Evolutionary conservation across 2,329 filamentous ascomycete genomes (phyloP).

Genomic region (Penicillium sp.): DNA sequence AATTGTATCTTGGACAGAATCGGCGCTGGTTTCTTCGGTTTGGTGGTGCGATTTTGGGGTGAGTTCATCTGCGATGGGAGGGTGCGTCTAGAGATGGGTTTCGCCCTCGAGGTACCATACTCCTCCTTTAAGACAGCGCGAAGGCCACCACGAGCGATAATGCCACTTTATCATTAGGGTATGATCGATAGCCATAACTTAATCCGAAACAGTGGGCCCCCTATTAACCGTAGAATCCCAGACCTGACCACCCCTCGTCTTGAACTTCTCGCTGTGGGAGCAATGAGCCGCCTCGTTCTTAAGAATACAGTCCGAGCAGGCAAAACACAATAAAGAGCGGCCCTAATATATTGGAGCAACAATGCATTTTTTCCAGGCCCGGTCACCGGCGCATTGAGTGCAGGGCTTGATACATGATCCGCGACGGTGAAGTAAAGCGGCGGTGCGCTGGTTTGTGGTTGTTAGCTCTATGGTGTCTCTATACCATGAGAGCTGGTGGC

Average conservation of each 20-base stretch:
- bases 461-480: no score
- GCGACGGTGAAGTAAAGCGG: not conserved
- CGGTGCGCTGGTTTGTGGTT: not conserved
- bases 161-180: not conserved
- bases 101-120: not conserved
- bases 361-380: not conserved
- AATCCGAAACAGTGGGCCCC: no score
- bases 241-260: not conserved
- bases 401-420: not conserved
- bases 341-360: slow-evolving; percentile 2
- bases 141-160: not conserved
- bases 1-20: no score
- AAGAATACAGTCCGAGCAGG: not conserved
- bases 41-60: not conserved
- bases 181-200: not conserved
- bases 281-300: not conserved
- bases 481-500: no score
- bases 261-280: not conserved
- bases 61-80: not conserved
- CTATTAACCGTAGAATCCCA: not conserved
- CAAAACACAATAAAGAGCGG: not conserved
- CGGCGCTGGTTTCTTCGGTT: not conserved
- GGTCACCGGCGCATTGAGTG: not conserved
- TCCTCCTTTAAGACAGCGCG: not conserved
- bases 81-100: no score